Conservation (phyloP, 2,329 filamentous ascomycete genomes). For the Lecanicillium sp. region DNA sequence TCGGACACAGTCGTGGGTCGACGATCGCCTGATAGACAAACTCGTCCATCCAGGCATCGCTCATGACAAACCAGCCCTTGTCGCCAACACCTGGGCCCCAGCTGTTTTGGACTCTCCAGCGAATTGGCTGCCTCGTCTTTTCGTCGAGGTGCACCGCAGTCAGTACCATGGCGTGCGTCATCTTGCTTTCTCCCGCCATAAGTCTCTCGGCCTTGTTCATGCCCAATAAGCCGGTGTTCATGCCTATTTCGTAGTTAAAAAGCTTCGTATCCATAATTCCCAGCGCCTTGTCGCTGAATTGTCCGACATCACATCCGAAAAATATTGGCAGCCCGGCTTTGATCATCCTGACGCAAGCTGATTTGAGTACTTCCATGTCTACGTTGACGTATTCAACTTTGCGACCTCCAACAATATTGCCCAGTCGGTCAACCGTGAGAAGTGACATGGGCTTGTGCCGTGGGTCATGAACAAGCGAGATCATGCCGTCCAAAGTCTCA, state of each 20-base stretch:
- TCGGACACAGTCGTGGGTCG: conserved; percentile 60
- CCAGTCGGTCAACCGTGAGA: conserved; percentile 70
- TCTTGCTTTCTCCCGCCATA: conserved; percentile 66
- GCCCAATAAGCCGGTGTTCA: conserved; percentile 66
- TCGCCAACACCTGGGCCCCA: conserved; percentile 68
- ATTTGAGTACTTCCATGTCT: conserved; percentile 64
- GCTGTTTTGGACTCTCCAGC: conserved; percentile 84
- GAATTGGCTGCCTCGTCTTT: conserved; percentile 53
- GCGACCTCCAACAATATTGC: conserved; percentile 73
- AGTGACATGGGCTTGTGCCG: conserved; percentile 67
- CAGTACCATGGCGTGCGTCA: conserved; percentile 92
- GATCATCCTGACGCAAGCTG: conserved; percentile 70
- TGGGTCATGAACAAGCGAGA: conserved; percentile 82
- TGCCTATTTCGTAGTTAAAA: conserved; percentile 76
- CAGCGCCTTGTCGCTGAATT: conserved; percentile 61
- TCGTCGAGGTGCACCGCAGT: conserved; percentile 76
- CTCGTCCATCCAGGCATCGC: conserved; percentile 70
- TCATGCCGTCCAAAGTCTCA: conserved; percentile 59
- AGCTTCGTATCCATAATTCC: conserved; percentile 79
- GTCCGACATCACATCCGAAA: conserved; percentile 83
- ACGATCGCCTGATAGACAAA: conserved; percentile 85
- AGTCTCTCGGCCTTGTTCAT: conserved; percentile 73
- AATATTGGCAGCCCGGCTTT: conserved; percentile 74
- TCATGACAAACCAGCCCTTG: conserved; percentile 88
- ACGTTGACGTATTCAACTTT: conserved; percentile 80